These are phyloP conservation scores for Massarina eburnea DNA, from an alignment of 2,329 filamentous ascomycete genomes.

Conservation along the genomic window DNA sequence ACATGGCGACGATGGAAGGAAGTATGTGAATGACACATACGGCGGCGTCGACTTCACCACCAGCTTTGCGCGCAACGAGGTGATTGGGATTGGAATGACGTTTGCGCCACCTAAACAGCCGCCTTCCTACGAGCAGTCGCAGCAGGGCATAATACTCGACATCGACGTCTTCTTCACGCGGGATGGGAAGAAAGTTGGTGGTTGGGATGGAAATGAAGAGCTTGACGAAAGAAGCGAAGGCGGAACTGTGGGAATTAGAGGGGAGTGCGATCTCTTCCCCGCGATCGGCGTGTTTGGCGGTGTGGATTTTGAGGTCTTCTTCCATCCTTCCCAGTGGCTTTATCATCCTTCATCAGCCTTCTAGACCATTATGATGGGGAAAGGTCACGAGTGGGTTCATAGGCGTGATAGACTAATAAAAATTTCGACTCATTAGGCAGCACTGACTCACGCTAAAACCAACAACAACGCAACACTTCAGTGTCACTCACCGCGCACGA, in stretches of 20 bases:
- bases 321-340: conserved; percentile 62
- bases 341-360: conserved; percentile 38
- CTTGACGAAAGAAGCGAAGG: conserved; percentile 66
- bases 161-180: conserved; percentile 71
- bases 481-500: too few species aligned
- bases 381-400: too few species aligned
- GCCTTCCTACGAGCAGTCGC: conserved; percentile 35
- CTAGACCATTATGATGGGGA: neutral
- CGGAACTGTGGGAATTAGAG: conserved; percentile 66
- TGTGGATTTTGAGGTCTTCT: conserved; percentile 68
- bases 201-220: conserved; percentile 77
- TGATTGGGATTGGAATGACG: conserved; percentile 71
- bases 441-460: too few species aligned
- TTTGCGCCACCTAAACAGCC: conserved; percentile 49
- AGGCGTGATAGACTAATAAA: too few species aligned
- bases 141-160: conserved; percentile 39
- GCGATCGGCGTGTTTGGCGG: conserved; percentile 70
- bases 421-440: too few species aligned
- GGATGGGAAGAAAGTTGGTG: conserved; percentile 60
- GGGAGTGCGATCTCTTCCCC: conserved; percentile 69
- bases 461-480: too few species aligned
- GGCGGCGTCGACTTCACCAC: conserved; percentile 70
- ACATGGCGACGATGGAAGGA: conserved; percentile 78
- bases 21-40: conserved; percentile 73
- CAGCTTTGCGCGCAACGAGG: conserved; percentile 66